Evolutionary conservation across 2,329 filamentous ascomycete species (phyloP).

Genomic region (Nemania sp.): DNA sequence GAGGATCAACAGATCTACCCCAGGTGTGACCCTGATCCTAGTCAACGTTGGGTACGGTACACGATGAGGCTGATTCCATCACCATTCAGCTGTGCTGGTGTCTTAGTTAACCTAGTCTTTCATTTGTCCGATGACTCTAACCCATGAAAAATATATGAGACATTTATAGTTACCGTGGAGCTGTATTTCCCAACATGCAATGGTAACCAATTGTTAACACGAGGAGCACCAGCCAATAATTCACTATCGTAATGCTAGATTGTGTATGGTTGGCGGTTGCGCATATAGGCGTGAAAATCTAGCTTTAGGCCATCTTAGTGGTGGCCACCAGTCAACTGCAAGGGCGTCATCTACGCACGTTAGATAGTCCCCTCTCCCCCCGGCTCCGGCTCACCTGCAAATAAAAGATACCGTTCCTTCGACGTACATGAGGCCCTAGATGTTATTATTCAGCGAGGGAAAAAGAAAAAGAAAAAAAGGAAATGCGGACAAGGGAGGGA

Average conservation of each 20-base stretch:
- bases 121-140: too few species aligned
- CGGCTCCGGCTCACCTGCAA: background rate
- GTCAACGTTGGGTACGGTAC: conserved; percentile 1
- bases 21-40: conserved; percentile 6
- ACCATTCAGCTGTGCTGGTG: background rate
- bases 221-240: too few species aligned
- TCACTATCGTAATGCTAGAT: too few species aligned
- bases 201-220: too few species aligned
- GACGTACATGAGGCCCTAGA: background rate
- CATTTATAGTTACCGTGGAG: too few species aligned
- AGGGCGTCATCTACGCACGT: conserved; percentile 10
- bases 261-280: too few species aligned
- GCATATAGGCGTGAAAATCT: too few species aligned
- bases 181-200: too few species aligned
- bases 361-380: background rate
- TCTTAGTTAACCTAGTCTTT: too few species aligned
- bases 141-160: too few species aligned
- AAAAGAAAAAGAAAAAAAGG: too few species aligned
- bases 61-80: background rate
- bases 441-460: background rate
- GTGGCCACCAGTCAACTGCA: background rate
- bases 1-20: conserved; percentile 16
- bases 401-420: background rate
- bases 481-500: conserved; percentile 1
- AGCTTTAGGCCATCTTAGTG: too few species aligned